phyloP scores from a whole-genome alignment of 257 asterid genomes.

The Lycium barbarum region DNA sequence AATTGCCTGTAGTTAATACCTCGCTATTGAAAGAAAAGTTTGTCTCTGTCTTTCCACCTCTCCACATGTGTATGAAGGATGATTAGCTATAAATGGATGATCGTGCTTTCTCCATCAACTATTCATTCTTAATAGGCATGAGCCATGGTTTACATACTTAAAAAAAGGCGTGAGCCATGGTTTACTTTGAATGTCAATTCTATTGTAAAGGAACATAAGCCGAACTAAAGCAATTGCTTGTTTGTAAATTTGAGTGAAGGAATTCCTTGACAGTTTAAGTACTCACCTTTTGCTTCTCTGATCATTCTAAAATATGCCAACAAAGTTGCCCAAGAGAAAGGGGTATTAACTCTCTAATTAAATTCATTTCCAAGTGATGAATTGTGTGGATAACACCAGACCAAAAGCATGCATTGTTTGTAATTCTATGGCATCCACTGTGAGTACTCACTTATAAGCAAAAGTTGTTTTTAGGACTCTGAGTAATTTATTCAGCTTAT shows the following conservation, averaged over 20 bases:
- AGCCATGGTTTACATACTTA: not conserved
- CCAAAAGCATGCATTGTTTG: not conserved
- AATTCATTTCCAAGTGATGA: slow-evolving; percentile 7
- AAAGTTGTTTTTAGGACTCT: not conserved
- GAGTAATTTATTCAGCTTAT: slow-evolving; percentile 11
- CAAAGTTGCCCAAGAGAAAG: not conserved
- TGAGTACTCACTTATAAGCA: not conserved
- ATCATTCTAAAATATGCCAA: not conserved
- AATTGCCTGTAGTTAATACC: not conserved
- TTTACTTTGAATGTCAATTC: not conserved
- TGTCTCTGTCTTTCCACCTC: not conserved
- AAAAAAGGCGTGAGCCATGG: not conserved
- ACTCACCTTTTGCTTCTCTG: not conserved
- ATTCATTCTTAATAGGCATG: not conserved
- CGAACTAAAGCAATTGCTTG: not conserved
- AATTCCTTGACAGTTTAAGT: not conserved
- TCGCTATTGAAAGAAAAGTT: not conserved
- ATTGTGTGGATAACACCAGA: not conserved
- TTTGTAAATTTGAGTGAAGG: not conserved
- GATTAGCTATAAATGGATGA: not conserved
- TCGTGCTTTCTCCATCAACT: not conserved
- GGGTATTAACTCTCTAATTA: not conserved
- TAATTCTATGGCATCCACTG: not conserved
- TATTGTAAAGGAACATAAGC: not conserved
- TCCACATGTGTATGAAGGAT: not conserved